Percentiles rank a stretch among this genome's conserved stretches.
Conservation (phyloP, 2,329 filamentous ascomycete genomes). For the Orbilia javanica region DNA sequence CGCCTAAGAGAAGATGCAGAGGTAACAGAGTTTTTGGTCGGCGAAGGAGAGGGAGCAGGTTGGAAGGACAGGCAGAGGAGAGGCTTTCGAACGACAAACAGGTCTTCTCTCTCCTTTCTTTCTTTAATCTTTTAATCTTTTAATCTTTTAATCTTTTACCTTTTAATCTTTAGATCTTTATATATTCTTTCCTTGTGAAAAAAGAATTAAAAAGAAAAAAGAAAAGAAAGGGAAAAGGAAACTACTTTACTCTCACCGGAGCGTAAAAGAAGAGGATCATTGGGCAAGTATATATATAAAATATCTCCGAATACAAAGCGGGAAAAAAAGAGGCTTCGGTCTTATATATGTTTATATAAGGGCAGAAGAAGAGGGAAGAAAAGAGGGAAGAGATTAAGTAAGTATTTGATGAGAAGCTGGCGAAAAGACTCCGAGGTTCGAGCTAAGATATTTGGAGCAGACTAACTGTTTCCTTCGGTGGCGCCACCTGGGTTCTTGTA, state of each 20-base stretch:
- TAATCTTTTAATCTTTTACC: too few relatives aligned
- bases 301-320: constrained; percentile 38
- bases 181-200: background rate
- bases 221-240: background rate
- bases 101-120: too few relatives aligned
- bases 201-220: background rate
- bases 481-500: constrained; percentile 26
- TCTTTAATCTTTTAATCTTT: too few relatives aligned
- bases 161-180: too few relatives aligned
- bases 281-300: background rate
- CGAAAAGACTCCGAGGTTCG: constrained; percentile 49
- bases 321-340: too few relatives aligned
- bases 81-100: too few relatives aligned
- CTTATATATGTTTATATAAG: too few relatives aligned
- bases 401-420: constrained; percentile 15
- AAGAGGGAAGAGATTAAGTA: constrained; percentile 14
- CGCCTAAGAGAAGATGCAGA: background rate
- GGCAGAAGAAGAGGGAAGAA: background rate
- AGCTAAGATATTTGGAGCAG: background rate
- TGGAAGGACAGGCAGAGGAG: background rate
- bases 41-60: background rate
- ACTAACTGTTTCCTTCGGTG: constrained; percentile 6
- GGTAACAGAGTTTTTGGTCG: too few relatives aligned
- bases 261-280: constrained; percentile 21
- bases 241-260: constrained; percentile 12